Evolutionary conservation across 2,329 filamentous ascomycete species (phyloP).

Genomic region (Gaeumannomyces sp.): DNA sequence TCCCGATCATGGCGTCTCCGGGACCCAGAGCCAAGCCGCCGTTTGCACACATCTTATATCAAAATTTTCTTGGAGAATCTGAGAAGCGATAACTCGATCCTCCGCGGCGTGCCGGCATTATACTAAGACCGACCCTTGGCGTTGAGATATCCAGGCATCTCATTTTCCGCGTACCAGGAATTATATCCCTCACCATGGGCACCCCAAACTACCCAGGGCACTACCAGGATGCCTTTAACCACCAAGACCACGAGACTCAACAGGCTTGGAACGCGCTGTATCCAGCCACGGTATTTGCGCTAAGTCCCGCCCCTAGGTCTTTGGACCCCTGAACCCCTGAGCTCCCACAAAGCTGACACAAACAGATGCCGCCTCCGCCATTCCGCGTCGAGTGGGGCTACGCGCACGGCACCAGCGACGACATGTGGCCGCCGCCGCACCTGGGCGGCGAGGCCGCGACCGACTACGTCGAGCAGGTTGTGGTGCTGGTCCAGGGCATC

Average conservation of each 20-base stretch:
- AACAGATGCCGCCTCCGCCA: slow-evolving; percentile 1
- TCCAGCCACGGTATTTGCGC: not conserved
- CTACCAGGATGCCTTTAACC: slow-evolving; percentile 4
- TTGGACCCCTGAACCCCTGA: not conserved
- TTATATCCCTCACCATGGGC: too few relatives aligned
- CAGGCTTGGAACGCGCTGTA: not conserved
- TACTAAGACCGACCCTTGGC: too few relatives aligned
- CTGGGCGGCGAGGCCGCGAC: slow-evolving; percentile 7
- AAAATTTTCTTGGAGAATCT: too few relatives aligned
- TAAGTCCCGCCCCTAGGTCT: not conserved
- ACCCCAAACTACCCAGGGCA: too few relatives aligned
- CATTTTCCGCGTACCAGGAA: too few relatives aligned
- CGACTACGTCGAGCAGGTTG: slow-evolving; percentile 8
- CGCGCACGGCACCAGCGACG: slow-evolving; percentile 10
- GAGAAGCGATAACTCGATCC: too few relatives aligned
- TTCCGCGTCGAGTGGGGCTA: slow-evolving; percentile 9
- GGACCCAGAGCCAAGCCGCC: too few relatives aligned
- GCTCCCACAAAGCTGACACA: too few relatives aligned
- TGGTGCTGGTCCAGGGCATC: slow-evolving; percentile 4
- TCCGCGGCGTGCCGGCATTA: too few relatives aligned
- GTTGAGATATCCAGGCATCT: too few relatives aligned
- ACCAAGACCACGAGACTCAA: slow-evolving; percentile 2
- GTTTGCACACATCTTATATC: too few relatives aligned
- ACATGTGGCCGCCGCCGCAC: slow-evolving; percentile 3
- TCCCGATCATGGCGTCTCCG: too few relatives aligned